phyloP scores from a whole-genome alignment of 768 basidiomycete genomes.

The Sarcomyxa edulis region DNA sequence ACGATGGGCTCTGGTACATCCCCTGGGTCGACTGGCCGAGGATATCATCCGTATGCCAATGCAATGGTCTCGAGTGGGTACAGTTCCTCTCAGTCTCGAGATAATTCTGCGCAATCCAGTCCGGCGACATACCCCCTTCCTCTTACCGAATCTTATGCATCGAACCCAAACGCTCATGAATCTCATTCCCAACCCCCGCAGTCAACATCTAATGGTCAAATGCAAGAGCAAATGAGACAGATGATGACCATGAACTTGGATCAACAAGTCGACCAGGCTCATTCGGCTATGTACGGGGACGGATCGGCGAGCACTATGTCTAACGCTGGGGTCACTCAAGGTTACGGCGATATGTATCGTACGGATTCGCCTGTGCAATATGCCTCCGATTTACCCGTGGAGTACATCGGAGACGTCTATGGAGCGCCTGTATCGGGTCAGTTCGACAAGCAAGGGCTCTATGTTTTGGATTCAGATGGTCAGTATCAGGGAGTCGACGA shows the following conservation, averaged over 20 bases:
- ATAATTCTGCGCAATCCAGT: constrained; percentile 36
- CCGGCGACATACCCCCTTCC: constrained; percentile 36
- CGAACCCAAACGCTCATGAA: constrained; percentile 24
- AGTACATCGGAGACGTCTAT: neutral
- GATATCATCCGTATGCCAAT: constrained; percentile 53
- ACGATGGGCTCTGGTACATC: constrained; percentile 10
- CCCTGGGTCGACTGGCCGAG: constrained; percentile 31
- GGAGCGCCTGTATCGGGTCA: constrained; percentile 6
- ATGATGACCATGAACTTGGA: constrained; percentile 33
- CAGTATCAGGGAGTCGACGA: constrained; percentile 1
- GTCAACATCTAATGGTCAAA: constrained; percentile 21
- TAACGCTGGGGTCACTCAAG: constrained; percentile 7
- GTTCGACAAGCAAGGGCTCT: constrained; percentile 11
- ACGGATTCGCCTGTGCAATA: constrained; percentile 38
- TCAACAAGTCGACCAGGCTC: constrained; percentile 12
- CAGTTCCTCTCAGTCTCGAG: constrained; percentile 24
- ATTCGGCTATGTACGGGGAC: constrained; percentile 8
- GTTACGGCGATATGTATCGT: constrained; percentile 26
- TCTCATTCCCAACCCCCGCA: constrained; percentile 23
- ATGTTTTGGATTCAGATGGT: constrained; percentile 8
- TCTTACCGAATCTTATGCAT: constrained; percentile 28
- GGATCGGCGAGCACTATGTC: constrained; percentile 7
- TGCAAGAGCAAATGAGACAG: constrained; percentile 41
- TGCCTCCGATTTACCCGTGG: neutral
- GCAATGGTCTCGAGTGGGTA: constrained; percentile 23